Evolutionary conservation across 176 grass and related monocot species (phyloP).

Genomic region (Pontederia paniculata): DNA sequence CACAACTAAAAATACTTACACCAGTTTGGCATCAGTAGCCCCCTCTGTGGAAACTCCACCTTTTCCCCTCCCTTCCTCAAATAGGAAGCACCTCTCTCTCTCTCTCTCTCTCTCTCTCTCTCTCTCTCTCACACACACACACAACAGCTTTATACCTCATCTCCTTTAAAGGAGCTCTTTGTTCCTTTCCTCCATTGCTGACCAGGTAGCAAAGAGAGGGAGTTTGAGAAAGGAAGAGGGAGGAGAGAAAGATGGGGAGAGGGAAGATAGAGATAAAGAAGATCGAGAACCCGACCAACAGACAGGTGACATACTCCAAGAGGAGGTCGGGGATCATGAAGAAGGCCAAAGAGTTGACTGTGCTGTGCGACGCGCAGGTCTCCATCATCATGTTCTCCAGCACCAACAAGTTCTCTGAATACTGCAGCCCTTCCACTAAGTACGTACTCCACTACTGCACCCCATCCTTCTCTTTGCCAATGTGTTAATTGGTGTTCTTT

Average conservation of each 20-base stretch:
- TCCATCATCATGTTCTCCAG: conserved; percentile 28
- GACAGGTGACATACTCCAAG: conserved; percentile 30
- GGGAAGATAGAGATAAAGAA: conserved; percentile 27
- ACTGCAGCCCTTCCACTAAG: conserved; percentile 9
- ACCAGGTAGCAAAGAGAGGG: not conserved
- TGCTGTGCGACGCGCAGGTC: conserved; percentile 28
- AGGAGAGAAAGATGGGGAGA: conserved; percentile 31
- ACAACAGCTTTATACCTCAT: too few relatives aligned
- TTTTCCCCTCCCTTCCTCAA: not conserved
- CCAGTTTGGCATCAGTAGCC: conserved; percentile 1
- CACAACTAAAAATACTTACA: conserved; percentile 1
- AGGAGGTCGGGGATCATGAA: conserved; percentile 21
- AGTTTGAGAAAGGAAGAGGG: conserved; percentile 11
- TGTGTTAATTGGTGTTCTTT: too few relatives aligned
- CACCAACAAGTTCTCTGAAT: conserved; percentile 9
- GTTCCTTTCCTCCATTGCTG: too few relatives aligned
- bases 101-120: not conserved
- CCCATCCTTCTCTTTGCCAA: not conserved
- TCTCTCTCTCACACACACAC: too few relatives aligned
- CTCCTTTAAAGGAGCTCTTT: too few relatives aligned
- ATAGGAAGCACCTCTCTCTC: not conserved
- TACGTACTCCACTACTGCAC: not conserved
- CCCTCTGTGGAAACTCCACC: too few relatives aligned
- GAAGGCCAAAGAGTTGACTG: conserved; percentile 23
- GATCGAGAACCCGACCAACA: conserved; percentile 1